Conservation (phyloP, 2,329 filamentous ascomycete genomes). For the Bipolaris sorokiniana region DNA sequence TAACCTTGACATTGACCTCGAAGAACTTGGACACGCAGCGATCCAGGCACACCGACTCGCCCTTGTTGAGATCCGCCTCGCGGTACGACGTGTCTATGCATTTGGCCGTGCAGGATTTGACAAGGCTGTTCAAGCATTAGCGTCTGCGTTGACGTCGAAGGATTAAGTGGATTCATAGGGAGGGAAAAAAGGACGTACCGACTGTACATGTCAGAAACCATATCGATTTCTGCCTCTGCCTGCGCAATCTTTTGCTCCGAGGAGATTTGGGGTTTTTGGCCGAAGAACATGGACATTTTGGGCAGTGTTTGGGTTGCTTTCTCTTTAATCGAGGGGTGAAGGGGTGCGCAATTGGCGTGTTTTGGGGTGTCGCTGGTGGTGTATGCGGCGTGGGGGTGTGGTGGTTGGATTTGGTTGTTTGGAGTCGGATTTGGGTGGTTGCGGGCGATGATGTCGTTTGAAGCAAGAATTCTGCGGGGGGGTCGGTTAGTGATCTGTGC, state of each 20-base stretch:
- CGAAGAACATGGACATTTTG: conserved; percentile 52
- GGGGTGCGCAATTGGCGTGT: neutral
- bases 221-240: conserved; percentile 96
- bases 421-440: neutral
- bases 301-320: neutral
- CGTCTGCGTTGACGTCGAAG: too few species aligned
- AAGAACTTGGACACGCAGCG: conserved; percentile 98
- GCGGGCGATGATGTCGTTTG: conserved; percentile 3
- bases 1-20: conserved; percentile 97
- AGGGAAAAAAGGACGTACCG: conserved; percentile 63
- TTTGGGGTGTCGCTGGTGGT: neutral
- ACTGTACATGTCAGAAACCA: conserved; percentile 97
- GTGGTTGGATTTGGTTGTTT: neutral
- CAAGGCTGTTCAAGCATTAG: conserved; percentile 63
- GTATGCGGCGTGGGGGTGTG: neutral
- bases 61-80: conserved; percentile 97
- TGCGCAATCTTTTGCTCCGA: conserved; percentile 97
- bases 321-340: neutral
- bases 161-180: too few species aligned
- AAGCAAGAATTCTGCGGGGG: neutral
- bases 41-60: conserved; percentile 97
- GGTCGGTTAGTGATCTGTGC: neutral
- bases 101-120: conserved; percentile 89
- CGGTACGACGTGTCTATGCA: conserved; percentile 92
- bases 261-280: conserved; percentile 79